Base-by-base conservation (phyloP, 257 asterid genomes). In the Penstemon eatonii region DNA sequence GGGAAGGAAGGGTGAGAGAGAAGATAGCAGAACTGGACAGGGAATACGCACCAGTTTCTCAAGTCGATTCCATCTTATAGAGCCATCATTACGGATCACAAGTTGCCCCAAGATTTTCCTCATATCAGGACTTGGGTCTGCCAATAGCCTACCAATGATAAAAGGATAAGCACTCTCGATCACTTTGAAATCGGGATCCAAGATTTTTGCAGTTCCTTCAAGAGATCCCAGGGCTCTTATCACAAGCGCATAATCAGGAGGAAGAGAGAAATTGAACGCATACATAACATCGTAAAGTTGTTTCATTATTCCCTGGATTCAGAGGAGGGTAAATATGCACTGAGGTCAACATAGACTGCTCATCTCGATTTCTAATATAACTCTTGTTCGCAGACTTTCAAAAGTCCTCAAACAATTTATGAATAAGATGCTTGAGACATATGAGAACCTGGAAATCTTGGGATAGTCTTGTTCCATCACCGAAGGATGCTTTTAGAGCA, bases 161-260 rank as follows among this genome's bases (percentile, higher is more conserved):
- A 90, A 93, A 52, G 99, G 99, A 80, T 93, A 93, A 45, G 99
- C 97, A 81, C 99, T 93, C 84, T 90, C 99, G 33, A 93, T 90
- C 67, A 90, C 99, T 79, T 93, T 86, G 77, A 93, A 93, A 72
- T 82, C 95, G 71, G 99, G 99, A 76, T 93, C 99, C 80, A 93
- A 79, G 49, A 84, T 80, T 79, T 93, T 93, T 19, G 99, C 99
- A 58, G 99, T 93, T 65, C 99, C 99, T 84, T 93, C 99, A 55
- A 93, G 98, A 63, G 98, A 88, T 73, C 98, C 98, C 54, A 93
- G 87, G 36, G 98, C 95, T 73, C 98, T 87, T 75, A 93, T 85
- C 78, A 93, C 98, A 79, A 93, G 76, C 3, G 98, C 97, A 63
- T 93, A 93, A 78, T 93, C 98, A 69, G 98, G 98, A 69, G 98